phyloP scores from a whole-genome alignment of 2,329 filamentous ascomycete species.

The Neurospora sp. region DNA sequence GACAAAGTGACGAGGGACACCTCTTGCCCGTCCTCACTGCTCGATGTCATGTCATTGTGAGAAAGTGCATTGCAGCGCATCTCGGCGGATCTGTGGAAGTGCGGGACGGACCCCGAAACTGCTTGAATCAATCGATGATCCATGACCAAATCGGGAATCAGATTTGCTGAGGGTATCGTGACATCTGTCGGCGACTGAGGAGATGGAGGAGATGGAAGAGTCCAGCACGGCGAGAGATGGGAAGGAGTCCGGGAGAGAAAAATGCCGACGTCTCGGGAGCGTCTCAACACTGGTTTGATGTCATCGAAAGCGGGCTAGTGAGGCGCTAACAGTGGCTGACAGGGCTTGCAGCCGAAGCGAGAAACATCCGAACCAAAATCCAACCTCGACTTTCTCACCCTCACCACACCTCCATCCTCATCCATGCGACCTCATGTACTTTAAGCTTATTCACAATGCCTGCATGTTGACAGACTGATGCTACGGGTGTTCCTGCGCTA shows the following conservation, averaged over 20 bases:
- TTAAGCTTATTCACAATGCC: background rate
- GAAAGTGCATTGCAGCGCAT: background rate
- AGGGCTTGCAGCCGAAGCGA: slow-evolving; percentile 12
- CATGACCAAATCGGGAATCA: background rate
- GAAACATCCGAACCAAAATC: slow-evolving; percentile 12
- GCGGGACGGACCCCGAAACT: background rate
- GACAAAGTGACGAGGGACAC: background rate
- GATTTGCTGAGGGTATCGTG: background rate
- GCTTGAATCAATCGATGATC: background rate
- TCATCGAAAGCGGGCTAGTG: slow-evolving; percentile 14
- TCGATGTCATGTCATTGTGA: background rate
- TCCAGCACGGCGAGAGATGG: background rate
- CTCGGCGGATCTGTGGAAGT: background rate
- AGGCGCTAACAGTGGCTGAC: slow-evolving; percentile 13
- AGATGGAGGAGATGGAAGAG: background rate
- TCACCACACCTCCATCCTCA: background rate
- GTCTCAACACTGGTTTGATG: slow-evolving; percentile 19
- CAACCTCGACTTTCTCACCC: background rate
- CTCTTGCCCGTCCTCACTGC: background rate
- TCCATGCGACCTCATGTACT: background rate
- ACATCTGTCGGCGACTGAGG: background rate
- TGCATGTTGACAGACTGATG: background rate
- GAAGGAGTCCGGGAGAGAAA: background rate
- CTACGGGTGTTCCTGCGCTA: background rate
- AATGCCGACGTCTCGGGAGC: slow-evolving; percentile 14